Evolutionary conservation across 192 early-diverging fungal species (phyloP).

Genomic region (Nowakowskiella sp.): DNA sequence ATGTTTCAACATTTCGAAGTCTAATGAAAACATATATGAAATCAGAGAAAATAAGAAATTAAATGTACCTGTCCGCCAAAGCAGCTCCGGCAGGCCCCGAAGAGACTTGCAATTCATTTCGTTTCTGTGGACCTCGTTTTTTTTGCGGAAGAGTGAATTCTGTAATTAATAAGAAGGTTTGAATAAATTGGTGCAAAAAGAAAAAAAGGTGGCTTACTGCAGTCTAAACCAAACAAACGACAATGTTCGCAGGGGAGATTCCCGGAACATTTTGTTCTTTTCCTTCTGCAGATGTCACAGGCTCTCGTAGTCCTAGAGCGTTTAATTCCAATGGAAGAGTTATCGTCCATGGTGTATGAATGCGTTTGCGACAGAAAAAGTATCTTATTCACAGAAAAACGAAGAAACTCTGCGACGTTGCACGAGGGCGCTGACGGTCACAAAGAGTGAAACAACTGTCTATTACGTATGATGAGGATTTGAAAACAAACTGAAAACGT

Average conservation of each 20-base stretch:
- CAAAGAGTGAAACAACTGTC: no score
- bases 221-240: slow-evolving; percentile 20
- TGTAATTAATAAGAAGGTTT: slow-evolving; percentile 7
- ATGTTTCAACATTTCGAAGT: slow-evolving; percentile 26
- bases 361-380: no score
- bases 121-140: slow-evolving; percentile 29
- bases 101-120: no score
- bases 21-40: no score
- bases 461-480: no score
- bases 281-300: slow-evolving; percentile 28
- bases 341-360: no score
- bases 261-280: slow-evolving; percentile 29
- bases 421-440: no score
- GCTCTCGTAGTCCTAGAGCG: slow-evolving; percentile 19
- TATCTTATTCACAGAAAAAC: no score
- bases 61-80: not conserved
- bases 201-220: slow-evolving; percentile 8
- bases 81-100: not conserved
- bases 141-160: slow-evolving; percentile 23
- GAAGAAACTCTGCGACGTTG: no score
- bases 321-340: no score
- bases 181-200: not conserved
- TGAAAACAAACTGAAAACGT: no score
- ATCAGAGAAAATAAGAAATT: not conserved
- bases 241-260: slow-evolving; percentile 26